Base-by-base conservation (phyloP, 2,329 filamentous ascomycete genomes). In the Penicillium crustosum region DNA sequence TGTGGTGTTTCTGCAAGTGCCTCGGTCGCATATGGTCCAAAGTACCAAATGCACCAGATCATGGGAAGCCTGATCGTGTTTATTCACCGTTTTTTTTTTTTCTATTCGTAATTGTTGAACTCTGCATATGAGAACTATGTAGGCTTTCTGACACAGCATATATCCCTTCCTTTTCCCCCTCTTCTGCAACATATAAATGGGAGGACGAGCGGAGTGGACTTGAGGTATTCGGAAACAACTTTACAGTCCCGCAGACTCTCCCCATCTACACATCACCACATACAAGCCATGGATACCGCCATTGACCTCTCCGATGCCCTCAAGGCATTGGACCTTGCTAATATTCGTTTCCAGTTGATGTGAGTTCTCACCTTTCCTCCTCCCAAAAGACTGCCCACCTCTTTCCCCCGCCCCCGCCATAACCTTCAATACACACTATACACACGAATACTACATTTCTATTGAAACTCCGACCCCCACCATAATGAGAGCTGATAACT, bases 341-440 rank as follows among this genome's bases (percentile, higher is more conserved):
- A 94, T 72, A 99, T 97, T 74, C 90, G 94, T 62, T 96, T 91
- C 77, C 91, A 96, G 76, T 80, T 97, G 61, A 95, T 96, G 93
- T 95, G 78, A 77, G 85, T 75, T 45, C 8, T 3, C 31, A 25
- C 25, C 6, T 44, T 48, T 23, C n/a, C 39, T 53, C 39, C 43
- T 29, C 53, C 57, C 48, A 53, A 29, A 49, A 47, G 27, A 17
- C 23, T 42, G n/a, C 23, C 23, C 27, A 39, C 31, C 9, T n/a
- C 19, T 35, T n/a, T 50, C 38, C 62, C 55, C 61, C 55, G 35
- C 53, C 27, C 59, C 52, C 66, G 45, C 59, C 38, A 58, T 55
- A 55, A 49, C 27, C 36, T 59, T 21, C 33, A 48, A 39, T 42
- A 19, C 19, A 19, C 38, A 25, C 27, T 52, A 39, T 47, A 41